Evolutionary conservation across 768 basidiomycete species (phyloP).

Genomic region (Rickenella mellea): DNA sequence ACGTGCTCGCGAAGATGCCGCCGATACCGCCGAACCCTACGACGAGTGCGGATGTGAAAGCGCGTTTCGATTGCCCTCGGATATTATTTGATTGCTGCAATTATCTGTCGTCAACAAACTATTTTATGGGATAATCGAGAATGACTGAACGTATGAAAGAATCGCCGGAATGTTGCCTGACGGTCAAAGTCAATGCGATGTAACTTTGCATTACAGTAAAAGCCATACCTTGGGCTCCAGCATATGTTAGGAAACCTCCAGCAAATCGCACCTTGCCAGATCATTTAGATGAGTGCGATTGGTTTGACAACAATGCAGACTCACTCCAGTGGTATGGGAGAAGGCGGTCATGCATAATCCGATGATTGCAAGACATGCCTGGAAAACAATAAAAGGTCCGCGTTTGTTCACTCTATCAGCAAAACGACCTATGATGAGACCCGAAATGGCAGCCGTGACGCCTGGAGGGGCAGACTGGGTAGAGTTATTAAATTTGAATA

Average conservation of each 20-base stretch:
- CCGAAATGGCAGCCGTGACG: not conserved
- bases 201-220: too few species aligned
- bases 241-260: not conserved
- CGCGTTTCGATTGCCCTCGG: not conserved
- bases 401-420: slow-evolving; percentile 14
- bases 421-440: slow-evolving; percentile 10
- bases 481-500: too few species aligned
- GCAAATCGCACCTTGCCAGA: not conserved
- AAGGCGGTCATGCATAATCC: slow-evolving; percentile 9
- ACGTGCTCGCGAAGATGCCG: not conserved
- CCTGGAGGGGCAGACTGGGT: not conserved
- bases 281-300: not conserved
- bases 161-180: not conserved
- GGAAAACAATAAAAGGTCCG: slow-evolving; percentile 13
- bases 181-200: too few species aligned
- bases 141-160: not conserved
- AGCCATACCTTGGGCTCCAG: not conserved
- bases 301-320: not conserved
- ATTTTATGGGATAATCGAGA: not conserved
- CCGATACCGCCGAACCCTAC: not conserved
- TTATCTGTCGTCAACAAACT: not conserved
- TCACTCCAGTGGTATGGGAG: not conserved
- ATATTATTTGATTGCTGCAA: not conserved
- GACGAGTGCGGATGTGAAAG: not conserved
- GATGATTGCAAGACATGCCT: slow-evolving; percentile 11